Evolutionary conservation across 352 stramenopile genomes (phyloP).

Genomic region (Globisporangium iwayamae): DNA sequence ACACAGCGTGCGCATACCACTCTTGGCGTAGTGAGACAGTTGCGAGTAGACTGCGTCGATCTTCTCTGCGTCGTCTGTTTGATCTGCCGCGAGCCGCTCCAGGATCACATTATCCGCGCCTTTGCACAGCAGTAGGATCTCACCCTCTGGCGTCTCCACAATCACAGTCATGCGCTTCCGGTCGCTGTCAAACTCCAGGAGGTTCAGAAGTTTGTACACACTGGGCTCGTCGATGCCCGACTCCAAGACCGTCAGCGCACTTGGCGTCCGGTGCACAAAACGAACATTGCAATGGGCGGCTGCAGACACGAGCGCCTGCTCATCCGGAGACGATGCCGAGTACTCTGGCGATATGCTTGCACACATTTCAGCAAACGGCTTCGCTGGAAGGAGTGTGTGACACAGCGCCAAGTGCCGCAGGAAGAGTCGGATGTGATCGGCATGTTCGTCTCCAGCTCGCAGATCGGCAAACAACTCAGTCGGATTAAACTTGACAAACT

Average conservation of each 20-base stretch:
- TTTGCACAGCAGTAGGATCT: constrained; percentile 72
- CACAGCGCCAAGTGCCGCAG: constrained; percentile 77
- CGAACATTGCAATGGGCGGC: constrained; percentile 75
- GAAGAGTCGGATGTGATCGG: constrained; percentile 49
- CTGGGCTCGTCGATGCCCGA: constrained; percentile 25
- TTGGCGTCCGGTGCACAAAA: constrained; percentile 71
- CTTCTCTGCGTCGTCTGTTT: constrained; percentile 3
- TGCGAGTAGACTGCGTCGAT: constrained; percentile 48
- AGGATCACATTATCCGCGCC: constrained; percentile 82
- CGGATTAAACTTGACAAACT: constrained; percentile 72
- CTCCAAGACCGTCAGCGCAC: constrained; percentile 52
- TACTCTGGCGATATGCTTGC: constrained; percentile 72
- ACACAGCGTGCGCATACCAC: constrained; percentile 77
- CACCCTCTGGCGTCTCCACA: constrained; percentile 64
- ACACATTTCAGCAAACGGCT: constrained; percentile 66
- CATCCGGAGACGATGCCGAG: constrained; percentile 78
- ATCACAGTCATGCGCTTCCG: constrained; percentile 98
- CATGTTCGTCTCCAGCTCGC: constrained; percentile 30
- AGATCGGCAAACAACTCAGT: constrained; percentile 63
- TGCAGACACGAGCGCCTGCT: constrained; percentile 73
- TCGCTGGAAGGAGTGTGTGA: constrained; percentile 75
- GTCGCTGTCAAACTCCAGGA: constrained; percentile 97
- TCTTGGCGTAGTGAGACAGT: constrained; percentile 61
- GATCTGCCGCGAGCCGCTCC: constrained; percentile 38
- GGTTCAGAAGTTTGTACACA: constrained; percentile 88